Evolutionary conservation across 345 rosid genomes (phyloP), one percentile per base, ranked within the genome.

Genomic region (Ailanthus altissimus): DNA sequence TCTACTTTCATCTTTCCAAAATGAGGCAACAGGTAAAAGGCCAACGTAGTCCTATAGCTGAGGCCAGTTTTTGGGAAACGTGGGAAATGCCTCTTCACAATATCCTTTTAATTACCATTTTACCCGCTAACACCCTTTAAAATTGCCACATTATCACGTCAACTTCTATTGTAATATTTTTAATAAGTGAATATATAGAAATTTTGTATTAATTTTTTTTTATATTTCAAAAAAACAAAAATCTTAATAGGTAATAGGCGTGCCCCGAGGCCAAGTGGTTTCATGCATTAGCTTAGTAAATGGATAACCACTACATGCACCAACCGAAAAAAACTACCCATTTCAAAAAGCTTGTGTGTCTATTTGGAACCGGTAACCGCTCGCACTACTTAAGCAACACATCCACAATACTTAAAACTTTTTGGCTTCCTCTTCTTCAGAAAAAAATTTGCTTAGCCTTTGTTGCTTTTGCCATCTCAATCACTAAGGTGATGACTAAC

Each of bases 251-350:
- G 47, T 32, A 38, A 38, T 4, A 46, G 68, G 68, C 47, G 47
- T 63, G 68, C 12, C 47, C 25, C 21, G 4, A 36, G 47, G 38
- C 38, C 38, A 32, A 32, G 38, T 32, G 38, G 46, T 46, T 38
- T 42, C 68, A 63, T 38, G 68, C 43, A 63, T 36, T 32, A 40
- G 47, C 47, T 40, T 6, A 8, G 9, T 18, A 9, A 23, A 75
- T 26, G 71, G 65, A 75, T 77, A 77, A 81, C 78, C 45, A 77
- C 59, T 67, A 51, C 78, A 76, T 28, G 72, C 75, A 46, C 69
- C 77, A 83, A 79, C 88, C 23, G 84, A 76, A 81, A 78, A 74
- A 57, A 83, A 81, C 86, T 65, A 80, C 84, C 73, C 77, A 68
- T 21, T 75, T 75, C 64, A 46, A 67, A n/a, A 77, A 57, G 72